Conservation (phyloP, 2,329 filamentous ascomycete genomes). For the Chrysoporthe cubensis region DNA sequence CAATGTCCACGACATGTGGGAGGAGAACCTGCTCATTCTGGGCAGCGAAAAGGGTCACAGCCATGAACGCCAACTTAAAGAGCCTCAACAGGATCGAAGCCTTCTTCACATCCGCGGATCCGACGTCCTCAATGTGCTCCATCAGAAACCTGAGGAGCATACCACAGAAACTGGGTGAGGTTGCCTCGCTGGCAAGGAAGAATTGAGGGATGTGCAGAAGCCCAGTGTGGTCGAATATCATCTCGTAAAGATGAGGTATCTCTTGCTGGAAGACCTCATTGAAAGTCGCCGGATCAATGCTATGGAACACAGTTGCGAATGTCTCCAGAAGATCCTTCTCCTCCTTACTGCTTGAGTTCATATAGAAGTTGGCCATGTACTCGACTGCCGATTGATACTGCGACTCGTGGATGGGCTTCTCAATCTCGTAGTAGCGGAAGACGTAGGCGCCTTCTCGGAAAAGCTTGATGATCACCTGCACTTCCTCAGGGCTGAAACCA, state of each 20-base stretch:
- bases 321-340: constrained; percentile 97
- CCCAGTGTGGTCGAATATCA: constrained; percentile 96
- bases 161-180: constrained; percentile 94
- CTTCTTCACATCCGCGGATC: constrained; percentile 87
- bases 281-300: constrained; percentile 96
- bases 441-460: constrained; percentile 96
- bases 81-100: constrained; percentile 90
- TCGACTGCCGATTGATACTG: constrained; percentile 83
- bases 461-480: constrained; percentile 93
- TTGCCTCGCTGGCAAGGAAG: constrained; percentile 97
- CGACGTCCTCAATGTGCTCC: constrained; percentile 94
- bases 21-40: constrained; percentile 96
- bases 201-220: constrained; percentile 96
- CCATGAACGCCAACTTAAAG: constrained; percentile 99
- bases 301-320: constrained; percentile 97
- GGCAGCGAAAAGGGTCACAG: constrained; percentile 89
- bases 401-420: constrained; percentile 74
- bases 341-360: constrained; percentile 90
- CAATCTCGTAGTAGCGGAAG: constrained; percentile 95
- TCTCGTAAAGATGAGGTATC: constrained; percentile 94
- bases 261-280: constrained; percentile 98
- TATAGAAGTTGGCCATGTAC: constrained; percentile 92
- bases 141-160: constrained; percentile 98
- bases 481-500: constrained; percentile 96
- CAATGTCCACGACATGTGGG: constrained; percentile 95